Base-by-base conservation (phyloP, 495 filamentous ascomycete species). In the Bacidia gigantensis region DNA sequence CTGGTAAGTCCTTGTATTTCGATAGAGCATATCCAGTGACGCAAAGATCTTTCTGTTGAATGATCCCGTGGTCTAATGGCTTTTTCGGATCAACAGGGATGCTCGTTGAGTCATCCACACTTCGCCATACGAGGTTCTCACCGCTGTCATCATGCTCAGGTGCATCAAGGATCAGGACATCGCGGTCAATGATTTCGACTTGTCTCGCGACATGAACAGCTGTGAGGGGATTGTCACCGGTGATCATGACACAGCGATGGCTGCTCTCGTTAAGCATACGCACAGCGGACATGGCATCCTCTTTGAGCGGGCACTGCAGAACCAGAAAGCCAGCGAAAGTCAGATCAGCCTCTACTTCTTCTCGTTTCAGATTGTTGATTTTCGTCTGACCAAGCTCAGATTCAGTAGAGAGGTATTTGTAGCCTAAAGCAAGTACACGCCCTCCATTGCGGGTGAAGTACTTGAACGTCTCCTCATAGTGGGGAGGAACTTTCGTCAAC, bases 241-340 rank as follows among this genome's bases (percentile, higher is more conserved):
- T 99, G 52, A 99, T 99, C 92, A 99, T 99, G 58, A 97, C 86
- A 51, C 93, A 87, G 57, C 92, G 87, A 70, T 99, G 92, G 67
- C 87, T 95, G 67, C 90, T 95, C 70, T 97, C 93, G 62, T 95
- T 99, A 52, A 99, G 75, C 92, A 99, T 97, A 43, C 82, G 86
- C 25, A 97, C 87, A 18, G 92, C 76, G 60, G 87, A 82, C 69
- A 89, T 87, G 20, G 92, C 92, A 66, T 99, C 92, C 17, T 95
- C 89, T 71, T 99, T 99, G 26, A 99, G 72, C 18, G 92, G 92
- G 62, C 87, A 94, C 61, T 95, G 90, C 25, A 99, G 72, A 46
- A 99, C 87, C 59, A 99, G 71, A 69, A 99, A 99, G 46, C 92
- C 92, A 55, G 90, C 93, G 64, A 97, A 99, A 22, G 71, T 77